Percentiles rank a stretch among this genome's conserved stretches.
Evolutionary conservation across 2,329 filamentous ascomycete species (phyloP).

Genomic region (Arthrobotrys megalospora): DNA sequence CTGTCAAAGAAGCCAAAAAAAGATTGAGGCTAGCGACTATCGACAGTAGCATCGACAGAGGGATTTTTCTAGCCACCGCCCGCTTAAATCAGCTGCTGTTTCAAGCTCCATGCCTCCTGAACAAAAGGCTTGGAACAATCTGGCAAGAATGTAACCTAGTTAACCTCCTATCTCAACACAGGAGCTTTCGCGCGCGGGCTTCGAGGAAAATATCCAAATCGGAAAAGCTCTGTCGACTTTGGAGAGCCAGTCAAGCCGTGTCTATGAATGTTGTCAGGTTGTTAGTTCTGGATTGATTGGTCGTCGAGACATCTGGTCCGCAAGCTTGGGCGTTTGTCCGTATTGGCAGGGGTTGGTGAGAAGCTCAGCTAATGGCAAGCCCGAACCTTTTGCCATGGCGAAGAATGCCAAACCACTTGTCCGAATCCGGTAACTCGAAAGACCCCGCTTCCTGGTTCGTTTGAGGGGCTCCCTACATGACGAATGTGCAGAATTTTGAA

Average conservation of each 20-base stretch:
- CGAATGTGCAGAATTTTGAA: constrained; percentile 59
- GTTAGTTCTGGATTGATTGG: constrained; percentile 50
- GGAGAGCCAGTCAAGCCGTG: constrained; percentile 38
- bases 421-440: constrained; percentile 45
- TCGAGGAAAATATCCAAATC: constrained; percentile 28
- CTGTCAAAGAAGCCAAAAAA: constrained; percentile 51
- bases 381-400: constrained; percentile 43
- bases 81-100: constrained; percentile 53
- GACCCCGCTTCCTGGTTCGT: constrained; percentile 50
- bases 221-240: constrained; percentile 5
- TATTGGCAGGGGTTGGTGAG: constrained; percentile 29
- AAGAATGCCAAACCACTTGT: constrained; percentile 60
- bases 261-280: constrained; percentile 26
- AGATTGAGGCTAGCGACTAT: constrained; percentile 26
- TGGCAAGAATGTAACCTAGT: constrained; percentile 44
- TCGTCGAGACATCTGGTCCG: constrained; percentile 32
- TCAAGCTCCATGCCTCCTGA: constrained; percentile 59
- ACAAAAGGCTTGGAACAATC: constrained; percentile 29
- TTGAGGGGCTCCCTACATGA: constrained; percentile 58
- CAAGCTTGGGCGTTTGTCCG: constrained; percentile 48
- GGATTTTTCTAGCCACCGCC: constrained; percentile 38
- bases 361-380: constrained; percentile 59
- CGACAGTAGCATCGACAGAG: constrained; percentile 12
- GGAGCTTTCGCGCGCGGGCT: constrained; percentile 37
- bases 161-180: constrained; percentile 40